Conservation (phyloP, 495 filamentous ascomycete species). For the Daldinia decipiens region DNA sequence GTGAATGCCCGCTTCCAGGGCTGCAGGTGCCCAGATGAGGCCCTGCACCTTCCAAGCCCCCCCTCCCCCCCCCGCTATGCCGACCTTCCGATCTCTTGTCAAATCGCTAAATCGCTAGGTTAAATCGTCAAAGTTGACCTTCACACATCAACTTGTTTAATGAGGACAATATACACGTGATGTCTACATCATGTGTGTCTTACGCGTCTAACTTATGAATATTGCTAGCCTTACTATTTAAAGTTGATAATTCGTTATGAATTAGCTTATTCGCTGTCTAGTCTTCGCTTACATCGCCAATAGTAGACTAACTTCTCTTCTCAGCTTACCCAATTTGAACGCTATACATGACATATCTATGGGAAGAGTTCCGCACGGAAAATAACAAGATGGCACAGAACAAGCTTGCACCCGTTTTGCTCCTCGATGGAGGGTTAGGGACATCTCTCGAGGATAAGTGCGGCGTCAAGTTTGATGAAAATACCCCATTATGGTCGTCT, state of each 20-base stretch:
- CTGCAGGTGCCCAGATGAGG: background rate
- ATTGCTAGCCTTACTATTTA: background rate
- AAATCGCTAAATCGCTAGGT: background rate
- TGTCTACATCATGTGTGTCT: background rate
- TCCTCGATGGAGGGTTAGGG: conserved; percentile 74
- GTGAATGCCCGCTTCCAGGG: background rate
- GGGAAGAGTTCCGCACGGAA: background rate
- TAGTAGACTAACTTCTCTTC: background rate
- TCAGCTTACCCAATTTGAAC: conserved; percentile 1
- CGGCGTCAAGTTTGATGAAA: conserved; percentile 56
- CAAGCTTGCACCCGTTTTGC: conserved; percentile 48
- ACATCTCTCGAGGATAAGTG: conserved; percentile 70
- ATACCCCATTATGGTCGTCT: conserved; percentile 73
- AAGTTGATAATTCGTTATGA: background rate
- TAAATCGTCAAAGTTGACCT: background rate
- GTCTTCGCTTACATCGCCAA: background rate
- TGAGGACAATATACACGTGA: background rate
- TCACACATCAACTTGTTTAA: background rate
- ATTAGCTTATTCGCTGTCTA: background rate
- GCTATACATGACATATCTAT: background rate
- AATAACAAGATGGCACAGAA: conserved; percentile 6
- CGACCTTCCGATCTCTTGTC: conserved; percentile 22
- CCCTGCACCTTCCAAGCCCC: background rate
- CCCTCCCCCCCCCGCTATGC: background rate
- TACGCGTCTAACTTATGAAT: background rate